Conservation (phyloP, 306 rosid species). For the Hippophae tibetana region DNA sequence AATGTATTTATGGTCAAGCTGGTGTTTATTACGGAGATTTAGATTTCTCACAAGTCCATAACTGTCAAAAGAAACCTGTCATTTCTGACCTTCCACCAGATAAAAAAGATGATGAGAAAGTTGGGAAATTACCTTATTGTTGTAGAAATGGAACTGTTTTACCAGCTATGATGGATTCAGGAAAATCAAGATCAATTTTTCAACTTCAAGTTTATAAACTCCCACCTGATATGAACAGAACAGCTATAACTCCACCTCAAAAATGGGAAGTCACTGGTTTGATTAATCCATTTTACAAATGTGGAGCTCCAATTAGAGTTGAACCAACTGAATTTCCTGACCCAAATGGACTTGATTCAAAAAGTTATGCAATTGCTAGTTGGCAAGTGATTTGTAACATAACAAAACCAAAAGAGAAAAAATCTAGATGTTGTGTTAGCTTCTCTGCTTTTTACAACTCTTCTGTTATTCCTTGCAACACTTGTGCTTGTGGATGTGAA, state of each 20-base stretch:
- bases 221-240: constrained; percentile 62
- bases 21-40: constrained; percentile 38
- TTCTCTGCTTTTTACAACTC: constrained; percentile 65
- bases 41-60: constrained; percentile 60
- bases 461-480: constrained; percentile 69
- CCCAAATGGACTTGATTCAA: constrained; percentile 48
- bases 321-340: constrained; percentile 58
- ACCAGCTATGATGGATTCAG: constrained; percentile 46
- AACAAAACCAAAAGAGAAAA: constrained; percentile 41
- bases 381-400: constrained; percentile 82
- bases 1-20: constrained; percentile 55
- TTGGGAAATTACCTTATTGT: constrained; percentile 65
- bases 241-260: constrained; percentile 60
- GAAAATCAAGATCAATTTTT: constrained; percentile 46
- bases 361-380: constrained; percentile 41
- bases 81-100: constrained; percentile 63
- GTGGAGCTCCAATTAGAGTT: constrained; percentile 54
- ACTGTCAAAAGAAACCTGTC: constrained; percentile 50
- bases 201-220: constrained; percentile 62
- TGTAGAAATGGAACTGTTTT: constrained; percentile 67
- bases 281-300: constrained; percentile 53
- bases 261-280: constrained; percentile 58
- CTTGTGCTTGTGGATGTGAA: constrained; percentile 78
- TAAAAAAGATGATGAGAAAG: constrained; percentile 35
- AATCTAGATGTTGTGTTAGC: constrained; percentile 60